Percentiles rank a stretch among this genome's conserved stretches.
phyloP scores from a whole-genome alignment of 352 stramenopile genomes.

The Globisporangium uncinulatum region DNA sequence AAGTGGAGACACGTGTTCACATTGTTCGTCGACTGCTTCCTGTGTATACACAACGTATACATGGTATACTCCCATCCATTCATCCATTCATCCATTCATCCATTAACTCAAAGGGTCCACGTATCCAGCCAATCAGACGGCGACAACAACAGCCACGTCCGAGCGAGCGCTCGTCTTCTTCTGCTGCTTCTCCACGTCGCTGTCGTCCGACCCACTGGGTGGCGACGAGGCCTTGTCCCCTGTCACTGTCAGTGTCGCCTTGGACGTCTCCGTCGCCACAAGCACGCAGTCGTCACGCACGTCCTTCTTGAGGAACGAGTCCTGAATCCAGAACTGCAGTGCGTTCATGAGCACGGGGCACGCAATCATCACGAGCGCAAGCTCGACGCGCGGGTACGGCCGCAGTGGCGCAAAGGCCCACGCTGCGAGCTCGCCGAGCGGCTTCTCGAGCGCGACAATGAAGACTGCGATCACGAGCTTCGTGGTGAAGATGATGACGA shows the following conservation, averaged over 20 bases:
- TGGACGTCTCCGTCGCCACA: slow-evolving; percentile 20
- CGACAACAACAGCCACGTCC: no score
- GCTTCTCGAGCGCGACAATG: slow-evolving; percentile 67
- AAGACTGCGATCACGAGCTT: slow-evolving; percentile 77
- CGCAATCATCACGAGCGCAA: slow-evolving; percentile 84
- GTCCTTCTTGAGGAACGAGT: slow-evolving; percentile 89
- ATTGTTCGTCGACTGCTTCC: no score
- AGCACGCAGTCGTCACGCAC: slow-evolving; percentile 52
- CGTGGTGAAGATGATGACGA: slow-evolving; percentile 70
- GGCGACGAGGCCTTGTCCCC: slow-evolving; percentile 8
- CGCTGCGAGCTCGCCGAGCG: slow-evolving; percentile 45
- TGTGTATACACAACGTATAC: no score
- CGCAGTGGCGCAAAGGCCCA: slow-evolving; percentile 70
- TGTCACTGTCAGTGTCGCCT: slow-evolving; percentile 13
- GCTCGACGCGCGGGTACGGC: slow-evolving; percentile 60
- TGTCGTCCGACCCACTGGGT: slow-evolving; percentile 6
- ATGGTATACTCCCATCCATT: no score
- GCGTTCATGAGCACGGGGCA: slow-evolving; percentile 88
- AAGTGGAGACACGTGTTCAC: not conserved
- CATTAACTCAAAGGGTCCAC: no score
- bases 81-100: no score
- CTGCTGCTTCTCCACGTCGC: slow-evolving; percentile 3
- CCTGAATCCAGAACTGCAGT: slow-evolving; percentile 87
- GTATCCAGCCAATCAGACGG: no score
- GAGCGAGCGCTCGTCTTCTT: not conserved